Percentiles rank a stretch among this genome's conserved stretches.
These are phyloP conservation scores for Rhizopus delemar DNA, from an alignment of 371 early-diverging fungal species.

Conservation along the genomic window DNA sequence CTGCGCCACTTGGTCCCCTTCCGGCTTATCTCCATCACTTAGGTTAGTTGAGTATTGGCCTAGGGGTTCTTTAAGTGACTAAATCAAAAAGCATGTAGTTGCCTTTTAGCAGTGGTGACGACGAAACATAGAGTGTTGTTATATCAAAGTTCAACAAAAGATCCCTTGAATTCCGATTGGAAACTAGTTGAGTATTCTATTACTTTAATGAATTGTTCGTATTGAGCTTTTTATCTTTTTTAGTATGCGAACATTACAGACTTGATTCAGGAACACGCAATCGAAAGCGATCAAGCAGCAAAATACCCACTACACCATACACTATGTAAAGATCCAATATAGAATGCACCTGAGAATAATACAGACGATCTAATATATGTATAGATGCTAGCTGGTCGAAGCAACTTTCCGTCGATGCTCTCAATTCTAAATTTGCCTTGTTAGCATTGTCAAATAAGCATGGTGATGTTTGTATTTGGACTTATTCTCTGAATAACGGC, in stretches of 20 bases:
- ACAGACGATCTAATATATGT: background rate
- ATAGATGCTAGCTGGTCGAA: constrained; percentile 33
- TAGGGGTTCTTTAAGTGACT: background rate
- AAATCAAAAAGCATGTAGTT: constrained; percentile 14
- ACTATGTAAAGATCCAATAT: constrained; percentile 21
- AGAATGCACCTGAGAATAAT: background rate
- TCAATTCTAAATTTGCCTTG: constrained; percentile 20
- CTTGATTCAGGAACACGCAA: constrained; percentile 8
- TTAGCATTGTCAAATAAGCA: constrained; percentile 30
- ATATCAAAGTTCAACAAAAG: constrained; percentile 21
- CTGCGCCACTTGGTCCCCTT: constrained; percentile 34
- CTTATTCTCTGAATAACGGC: constrained; percentile 1
- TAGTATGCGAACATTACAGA: constrained; percentile 25
- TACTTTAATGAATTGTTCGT: background rate
- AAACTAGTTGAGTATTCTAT: constrained; percentile 14
- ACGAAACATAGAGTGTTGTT: constrained; percentile 35
- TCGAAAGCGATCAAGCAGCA: background rate
- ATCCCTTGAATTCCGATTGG: constrained; percentile 25
- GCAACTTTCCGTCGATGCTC: constrained; percentile 12
- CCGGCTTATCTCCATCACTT: constrained; percentile 21
- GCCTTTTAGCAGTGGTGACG: constrained; percentile 34
- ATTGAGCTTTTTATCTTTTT: background rate
- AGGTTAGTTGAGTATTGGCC: constrained; percentile 21
- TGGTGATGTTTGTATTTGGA: constrained; percentile 33
- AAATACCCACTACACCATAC: constrained; percentile 19